Evolutionary conservation across 805 yeast genomes (phyloP), one percentile per base, ranked within the genome.

Genomic region (Candida pini): DNA sequence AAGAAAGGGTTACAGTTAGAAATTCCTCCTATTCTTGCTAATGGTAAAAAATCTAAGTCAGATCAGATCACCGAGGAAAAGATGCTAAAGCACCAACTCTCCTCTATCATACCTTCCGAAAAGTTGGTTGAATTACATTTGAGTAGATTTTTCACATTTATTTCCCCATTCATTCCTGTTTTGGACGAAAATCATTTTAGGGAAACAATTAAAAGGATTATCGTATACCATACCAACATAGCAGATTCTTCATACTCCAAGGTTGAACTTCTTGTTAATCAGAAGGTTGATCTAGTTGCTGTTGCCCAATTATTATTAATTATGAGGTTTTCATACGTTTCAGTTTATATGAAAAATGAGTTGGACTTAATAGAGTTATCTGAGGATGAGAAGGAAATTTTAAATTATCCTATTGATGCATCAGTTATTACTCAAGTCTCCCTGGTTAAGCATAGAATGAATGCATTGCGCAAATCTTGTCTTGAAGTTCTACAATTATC

Each of bases 161-260:
- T 69, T 2, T 68, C 70, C 42, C 74, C 77, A 4, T 67, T 61
- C 33, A 55, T 69, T 40, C 77, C 79, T 0, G 59, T 66, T 20
- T 35, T 71, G 16, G 74, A 71, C 39, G 75, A 70, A 39, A 25
- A 18, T 0, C 41, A 41, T n/a, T 66, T 69, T 34, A 55, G 51
- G 27, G 35, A 31, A 4, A 57, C 60, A 17, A 40, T 70, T 12
- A 22, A 51, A 0, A 49, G 60, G 24, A 60, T 73, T 5, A 35
- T 73, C 5, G 22, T 29, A 14, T 43, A 36, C 27, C 18, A 33
- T 18, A 18, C 17, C 9, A 8, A 28, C 4, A 25, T 31, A 22
- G 28, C 36, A 4, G 22, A 28, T 7, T 8, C 15, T 9, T 20
- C 14, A 17, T 14, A 16, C 10, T 7, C 5, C 13, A 15, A 8